Evolutionary conservation across 352 stramenopile genomes (phyloP).

Genomic region (Pythium brachiatum): DNA sequence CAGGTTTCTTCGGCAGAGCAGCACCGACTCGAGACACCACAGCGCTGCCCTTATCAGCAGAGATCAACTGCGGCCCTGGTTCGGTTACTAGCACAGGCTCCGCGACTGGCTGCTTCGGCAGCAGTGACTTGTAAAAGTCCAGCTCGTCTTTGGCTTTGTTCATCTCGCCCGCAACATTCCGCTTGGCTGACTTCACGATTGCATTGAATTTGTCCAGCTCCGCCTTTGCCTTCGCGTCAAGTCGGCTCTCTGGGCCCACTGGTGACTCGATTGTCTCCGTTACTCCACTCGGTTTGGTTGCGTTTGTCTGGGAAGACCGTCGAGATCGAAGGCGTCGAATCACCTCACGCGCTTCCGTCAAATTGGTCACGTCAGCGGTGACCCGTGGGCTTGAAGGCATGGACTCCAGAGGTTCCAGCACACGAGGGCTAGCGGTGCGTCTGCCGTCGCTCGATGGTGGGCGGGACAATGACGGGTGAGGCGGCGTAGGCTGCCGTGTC

Average conservation of each 20-base stretch:
- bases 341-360: slow-evolving; percentile 20
- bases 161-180: slow-evolving; percentile 31
- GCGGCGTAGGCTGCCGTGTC: slow-evolving; percentile 6
- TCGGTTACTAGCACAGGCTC: neutral
- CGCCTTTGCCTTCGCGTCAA: slow-evolving; percentile 32
- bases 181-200: slow-evolving; percentile 45
- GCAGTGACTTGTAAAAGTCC: slow-evolving; percentile 51
- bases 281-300: neutral
- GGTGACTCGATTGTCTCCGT: neutral
- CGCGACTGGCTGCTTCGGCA: slow-evolving; percentile 26
- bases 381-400: neutral
- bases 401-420: slow-evolving; percentile 16
- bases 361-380: slow-evolving; percentile 17
- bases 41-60: neutral
- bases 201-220: slow-evolving; percentile 57
- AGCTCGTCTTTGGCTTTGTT: slow-evolving; percentile 47
- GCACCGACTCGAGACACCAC: neutral
- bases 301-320: slow-evolving; percentile 5
- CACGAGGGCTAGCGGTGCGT: slow-evolving; percentile 19
- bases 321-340: slow-evolving; percentile 25
- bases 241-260: slow-evolving; percentile 15
- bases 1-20: slow-evolving; percentile 14
- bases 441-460: slow-evolving; percentile 1
- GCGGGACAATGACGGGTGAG: neutral
- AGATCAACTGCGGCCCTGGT: neutral